Conservation (phyloP, 306 rosid genomes). For the Glycyrrhiza uralensis region DNA sequence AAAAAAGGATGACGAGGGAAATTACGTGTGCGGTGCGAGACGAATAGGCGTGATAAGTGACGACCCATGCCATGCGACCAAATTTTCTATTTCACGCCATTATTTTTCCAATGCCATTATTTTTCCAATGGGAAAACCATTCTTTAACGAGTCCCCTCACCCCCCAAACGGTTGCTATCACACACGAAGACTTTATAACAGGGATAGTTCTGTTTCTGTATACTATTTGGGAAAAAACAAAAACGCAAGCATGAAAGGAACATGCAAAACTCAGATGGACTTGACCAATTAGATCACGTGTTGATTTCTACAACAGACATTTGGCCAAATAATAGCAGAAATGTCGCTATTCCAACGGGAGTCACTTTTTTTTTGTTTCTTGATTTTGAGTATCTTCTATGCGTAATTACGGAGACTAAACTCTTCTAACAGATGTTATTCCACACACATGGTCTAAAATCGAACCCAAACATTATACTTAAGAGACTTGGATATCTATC, state of each 20-base stretch:
- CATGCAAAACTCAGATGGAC: background rate
- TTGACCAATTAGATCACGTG: background rate
- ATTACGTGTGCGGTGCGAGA: background rate
- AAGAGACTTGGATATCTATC: too few species aligned
- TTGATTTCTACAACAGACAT: background rate
- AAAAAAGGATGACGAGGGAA: background rate
- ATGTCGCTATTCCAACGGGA: too few species aligned
- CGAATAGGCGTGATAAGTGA: conserved; percentile 20
- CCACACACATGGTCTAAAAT: too few species aligned
- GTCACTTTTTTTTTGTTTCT: too few species aligned
- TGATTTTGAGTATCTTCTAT: too few species aligned
- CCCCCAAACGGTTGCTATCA: background rate
- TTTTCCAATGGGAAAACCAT: background rate
- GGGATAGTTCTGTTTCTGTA: background rate
- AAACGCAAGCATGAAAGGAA: background rate
- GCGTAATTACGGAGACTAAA: too few species aligned
- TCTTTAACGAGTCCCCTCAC: background rate
- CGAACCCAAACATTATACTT: too few species aligned
- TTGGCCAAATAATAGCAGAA: too few species aligned
- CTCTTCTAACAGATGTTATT: too few species aligned
- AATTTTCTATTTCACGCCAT: background rate
- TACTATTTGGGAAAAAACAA: background rate
- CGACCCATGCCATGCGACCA: background rate
- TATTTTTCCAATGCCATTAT: background rate
- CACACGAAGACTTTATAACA: background rate